Evolutionary conservation across 2,329 filamentous ascomycete genomes (phyloP).

Genomic region (Aspergillus novofumigatus): DNA sequence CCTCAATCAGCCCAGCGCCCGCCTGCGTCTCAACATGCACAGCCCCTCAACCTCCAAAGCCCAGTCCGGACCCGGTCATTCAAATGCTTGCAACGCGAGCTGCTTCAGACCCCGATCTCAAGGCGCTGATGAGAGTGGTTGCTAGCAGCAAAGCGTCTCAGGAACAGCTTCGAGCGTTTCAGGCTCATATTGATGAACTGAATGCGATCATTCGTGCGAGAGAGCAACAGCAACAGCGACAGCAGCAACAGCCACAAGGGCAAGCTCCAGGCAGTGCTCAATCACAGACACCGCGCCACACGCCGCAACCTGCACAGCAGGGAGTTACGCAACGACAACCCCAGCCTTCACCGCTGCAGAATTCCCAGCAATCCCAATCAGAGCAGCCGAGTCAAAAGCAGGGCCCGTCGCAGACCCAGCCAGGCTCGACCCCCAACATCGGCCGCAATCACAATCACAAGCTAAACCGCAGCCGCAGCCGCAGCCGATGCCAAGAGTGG

Average conservation of each 20-base stretch:
- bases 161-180: conserved; percentile 47
- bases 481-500: conserved; percentile 14
- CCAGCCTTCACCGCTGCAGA: conserved; percentile 8
- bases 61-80: conserved; percentile 48
- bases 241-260: conserved; percentile 25
- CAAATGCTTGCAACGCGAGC: conserved; percentile 51
- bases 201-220: conserved; percentile 47
- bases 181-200: conserved; percentile 49
- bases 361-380: conserved; percentile 9
- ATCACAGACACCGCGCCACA: conserved; percentile 14
- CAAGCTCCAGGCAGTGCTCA: conserved; percentile 15
- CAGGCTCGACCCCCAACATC: conserved; percentile 2
- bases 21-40: conserved; percentile 23
- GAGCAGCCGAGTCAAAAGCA: conserved; percentile 6
- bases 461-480: conserved; percentile 6
- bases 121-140: conserved; percentile 49
- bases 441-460: conserved; percentile 6
- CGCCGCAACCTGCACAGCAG: conserved; percentile 14
- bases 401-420: conserved; percentile 1
- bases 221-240: conserved; percentile 36
- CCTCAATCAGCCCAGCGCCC: conserved; percentile 26
- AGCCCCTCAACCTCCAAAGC: conserved; percentile 37
- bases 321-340: conserved; percentile 3
- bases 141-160: conserved; percentile 47
- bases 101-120: conserved; percentile 46